phyloP scores from a whole-genome alignment of 140 eudicot species.

The Senecio squalidus region DNA sequence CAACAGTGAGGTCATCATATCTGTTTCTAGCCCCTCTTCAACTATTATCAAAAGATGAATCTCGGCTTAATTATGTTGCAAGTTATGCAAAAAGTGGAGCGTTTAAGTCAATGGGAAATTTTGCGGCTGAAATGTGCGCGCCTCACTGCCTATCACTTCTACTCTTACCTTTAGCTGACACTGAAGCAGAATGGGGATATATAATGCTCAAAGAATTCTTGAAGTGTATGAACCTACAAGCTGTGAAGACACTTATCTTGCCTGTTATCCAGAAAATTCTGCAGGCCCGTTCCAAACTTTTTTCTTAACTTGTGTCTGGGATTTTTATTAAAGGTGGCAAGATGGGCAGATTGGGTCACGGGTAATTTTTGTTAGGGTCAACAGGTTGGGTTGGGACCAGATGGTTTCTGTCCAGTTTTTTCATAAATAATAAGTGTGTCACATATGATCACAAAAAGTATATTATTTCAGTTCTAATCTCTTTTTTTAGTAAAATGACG shows the following conservation, averaged over 20 bases:
- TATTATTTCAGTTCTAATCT: too few species aligned
- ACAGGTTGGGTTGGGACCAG: neutral
- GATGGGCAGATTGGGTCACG: neutral
- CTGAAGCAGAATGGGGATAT: conserved; percentile 79
- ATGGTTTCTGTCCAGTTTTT: neutral
- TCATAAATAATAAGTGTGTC: neutral
- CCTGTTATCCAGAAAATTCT: conserved; percentile 85
- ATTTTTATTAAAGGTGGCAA: neutral
- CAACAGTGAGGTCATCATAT: conserved; percentile 73
- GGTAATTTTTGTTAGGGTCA: neutral
- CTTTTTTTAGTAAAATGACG: too few species aligned
- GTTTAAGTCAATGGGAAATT: conserved; percentile 75
- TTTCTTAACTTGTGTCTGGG: conserved; percentile 6
- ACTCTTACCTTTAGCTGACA: conserved; percentile 53
- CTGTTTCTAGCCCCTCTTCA: conserved; percentile 83
- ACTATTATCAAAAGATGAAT: conserved; percentile 63
- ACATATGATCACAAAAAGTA: neutral
- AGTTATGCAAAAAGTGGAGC: conserved; percentile 76
- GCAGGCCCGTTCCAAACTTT: conserved; percentile 58
- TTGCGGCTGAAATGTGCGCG: conserved; percentile 94
- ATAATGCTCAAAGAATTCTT: conserved; percentile 67
- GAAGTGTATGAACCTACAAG: conserved; percentile 55
- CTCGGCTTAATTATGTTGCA: conserved; percentile 78
- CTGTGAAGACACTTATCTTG: conserved; percentile 57
- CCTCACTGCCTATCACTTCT: conserved; percentile 74